Base-by-base conservation (phyloP, 108 stramenopile species). In the Nannochloropsis gaditana region DNA sequence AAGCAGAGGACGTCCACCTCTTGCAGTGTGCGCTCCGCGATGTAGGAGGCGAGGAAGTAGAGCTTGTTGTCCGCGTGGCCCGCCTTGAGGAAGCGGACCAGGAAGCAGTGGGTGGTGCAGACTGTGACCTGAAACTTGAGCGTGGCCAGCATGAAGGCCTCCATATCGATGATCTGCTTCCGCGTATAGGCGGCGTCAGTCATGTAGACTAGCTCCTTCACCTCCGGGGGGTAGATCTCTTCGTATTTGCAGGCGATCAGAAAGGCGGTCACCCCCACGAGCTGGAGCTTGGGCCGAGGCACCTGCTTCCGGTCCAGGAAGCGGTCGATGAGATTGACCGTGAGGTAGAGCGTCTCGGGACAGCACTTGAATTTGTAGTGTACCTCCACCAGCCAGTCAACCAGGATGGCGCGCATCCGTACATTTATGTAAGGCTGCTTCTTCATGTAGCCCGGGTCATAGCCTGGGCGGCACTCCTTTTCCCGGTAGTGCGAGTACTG, bases 331-430 rank as follows among this genome's bases (percentile, higher is more conserved):
- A 99, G 91, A 85, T 98, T 96, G 45, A 99, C 94, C 43, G 95
- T 95, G 11, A 99, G 94, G 89, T 96, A 97, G 11, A 99, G 93
- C 41, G 98, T 98, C 85, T 98, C 96, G 11, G 96, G 96, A 84
- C 95, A 93, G 50, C 97, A 95, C 86, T 95, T 95, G 92, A 99
- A 99, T 93, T 97, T 98, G 85, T 95, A 86, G 91, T 99, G 98
- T 9, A 99, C 97, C 90, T 97, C 97, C 17, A 98, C 95, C 79
- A 99, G 93, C 99, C 99, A 99, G 90, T 99, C 97, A 44, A 99
- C 92, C 86, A 99, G 92, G 84, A 99, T 97, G 80, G 95, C 91
- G 83, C 98, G 93, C 99, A 99, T 98, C 83, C 92, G 93, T 47
- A 92, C 93, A 86, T 97, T 99, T 85, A 99, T 93, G 88, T 93